Evolutionary conservation across 2,329 filamentous ascomycete genomes (phyloP), one percentile per base, ranked within the genome.

Genomic region (Aspergillus awamori): DNA sequence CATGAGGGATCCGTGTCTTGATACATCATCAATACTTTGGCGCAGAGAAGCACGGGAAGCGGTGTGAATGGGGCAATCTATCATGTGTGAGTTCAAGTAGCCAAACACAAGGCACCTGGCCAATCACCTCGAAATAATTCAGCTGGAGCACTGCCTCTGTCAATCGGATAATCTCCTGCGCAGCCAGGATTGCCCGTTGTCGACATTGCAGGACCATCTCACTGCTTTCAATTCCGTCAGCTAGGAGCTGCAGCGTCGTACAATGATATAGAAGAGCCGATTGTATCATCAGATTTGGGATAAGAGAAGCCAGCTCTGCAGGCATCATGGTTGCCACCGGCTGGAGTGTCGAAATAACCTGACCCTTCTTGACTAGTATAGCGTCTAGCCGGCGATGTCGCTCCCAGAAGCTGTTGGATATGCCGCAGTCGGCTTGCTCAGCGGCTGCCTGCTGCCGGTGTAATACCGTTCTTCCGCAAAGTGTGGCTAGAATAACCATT

Each of bases 401-500:
- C 47, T 51, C 24, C 47, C 47, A 51, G 15, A 51, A 51, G 7
- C 47, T 17, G 15, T 17, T 51, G 26, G 47, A 33, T 30, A 51
- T n/a, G 7, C 38, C 38, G 17, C 45, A 49, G 15, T 33, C 11
- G 3, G 24, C 17, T 28, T 43, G 38, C 15, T 51, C 47, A 0
- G 45, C 57, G 4, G 11, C 45, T 13, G 28, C 30, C 28, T 59
- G 49, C 24, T 59, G 38, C 11, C 17, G 17, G 22, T 59, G 57
- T 8, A 26, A 53, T 7, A 59, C 26, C 2, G 15, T 39, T 8
- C 43, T 49, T 7, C 57, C 57, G n/a, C 17, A 70, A 41, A 51
- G 56, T 47, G 24, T 53, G 11, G 36, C 69, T 13, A 74, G 59
- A 26, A 74, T 65, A 45, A 72, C 62, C 58, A 66, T 69, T 60